A percentile compares a stretch with the other conserved stretches of the same genome.
phyloP scores from a whole-genome alignment of 345 rosid genomes.

The Trapa incisa region DNA sequence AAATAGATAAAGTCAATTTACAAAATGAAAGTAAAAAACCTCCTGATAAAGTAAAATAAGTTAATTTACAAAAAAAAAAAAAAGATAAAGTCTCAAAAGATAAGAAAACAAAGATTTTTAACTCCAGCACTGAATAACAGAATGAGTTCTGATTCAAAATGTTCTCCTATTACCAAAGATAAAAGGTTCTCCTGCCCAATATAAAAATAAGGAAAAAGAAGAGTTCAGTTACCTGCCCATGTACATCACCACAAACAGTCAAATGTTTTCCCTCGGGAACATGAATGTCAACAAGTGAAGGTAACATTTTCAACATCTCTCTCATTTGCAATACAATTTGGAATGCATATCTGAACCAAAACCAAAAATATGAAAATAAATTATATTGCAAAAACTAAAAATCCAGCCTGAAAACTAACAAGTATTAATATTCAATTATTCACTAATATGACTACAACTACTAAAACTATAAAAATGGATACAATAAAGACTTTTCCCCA shows the following conservation, averaged over 20 bases:
- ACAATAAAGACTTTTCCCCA: no score
- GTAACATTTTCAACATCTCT: constrained; percentile 56
- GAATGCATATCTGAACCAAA: constrained; percentile 63
- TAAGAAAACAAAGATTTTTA: no score
- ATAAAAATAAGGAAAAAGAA: no score
- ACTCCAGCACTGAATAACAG: no score
- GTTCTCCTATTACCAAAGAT: not conserved
- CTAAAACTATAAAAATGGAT: not conserved
- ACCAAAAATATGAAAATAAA: not conserved
- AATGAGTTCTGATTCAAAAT: no score
- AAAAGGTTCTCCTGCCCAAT: not conserved
- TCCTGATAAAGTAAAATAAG: no score
- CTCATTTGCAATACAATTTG: constrained; percentile 84
- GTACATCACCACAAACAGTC: constrained; percentile 98
- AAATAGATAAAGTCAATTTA: no score
- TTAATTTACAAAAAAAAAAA: no score
- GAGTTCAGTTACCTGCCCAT: constrained; percentile 73
- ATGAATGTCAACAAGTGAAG: constrained; percentile 74
- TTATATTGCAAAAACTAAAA: no score
- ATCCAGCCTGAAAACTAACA: no score
- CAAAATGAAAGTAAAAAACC: no score
- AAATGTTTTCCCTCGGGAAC: constrained; percentile 64
- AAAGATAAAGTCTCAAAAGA: no score
- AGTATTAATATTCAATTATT: not conserved
- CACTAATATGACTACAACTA: not conserved